These are phyloP conservation scores for Nemania sp. DNA, from an alignment of 2,329 filamentous ascomycete genomes.

Conservation along the genomic window DNA sequence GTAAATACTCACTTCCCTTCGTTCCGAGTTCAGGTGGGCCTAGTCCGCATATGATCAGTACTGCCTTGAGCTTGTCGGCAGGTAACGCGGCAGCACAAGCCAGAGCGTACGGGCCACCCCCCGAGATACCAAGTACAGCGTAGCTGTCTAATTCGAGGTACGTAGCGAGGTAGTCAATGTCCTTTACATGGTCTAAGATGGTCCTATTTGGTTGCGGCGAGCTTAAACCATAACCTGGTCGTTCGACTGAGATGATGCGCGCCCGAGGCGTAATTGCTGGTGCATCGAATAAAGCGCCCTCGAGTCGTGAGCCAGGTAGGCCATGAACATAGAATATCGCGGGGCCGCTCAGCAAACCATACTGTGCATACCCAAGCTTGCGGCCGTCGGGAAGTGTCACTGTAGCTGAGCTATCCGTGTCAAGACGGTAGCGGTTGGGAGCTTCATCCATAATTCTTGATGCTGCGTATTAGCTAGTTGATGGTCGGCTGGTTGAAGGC, in stretches of 20 bases:
- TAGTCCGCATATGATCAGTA: slow-evolving; percentile 14
- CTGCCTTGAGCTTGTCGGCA: slow-evolving; percentile 19
- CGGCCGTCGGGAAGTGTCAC: slow-evolving; percentile 14
- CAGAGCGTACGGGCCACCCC: slow-evolving; percentile 22
- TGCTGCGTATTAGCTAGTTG: not conserved
- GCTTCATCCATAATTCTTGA: slow-evolving; percentile 10
- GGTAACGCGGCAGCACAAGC: slow-evolving; percentile 15
- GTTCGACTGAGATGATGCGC: slow-evolving; percentile 19
- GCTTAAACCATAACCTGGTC: slow-evolving; percentile 17
- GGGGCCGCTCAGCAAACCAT: slow-evolving; percentile 8
- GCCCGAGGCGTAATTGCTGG: slow-evolving; percentile 16
- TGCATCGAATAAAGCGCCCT: slow-evolving; percentile 18
- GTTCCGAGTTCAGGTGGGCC: slow-evolving; percentile 11
- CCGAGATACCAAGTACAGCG: slow-evolving; percentile 13
- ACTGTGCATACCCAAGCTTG: slow-evolving; percentile 15
- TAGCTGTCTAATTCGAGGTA: slow-evolving; percentile 19
- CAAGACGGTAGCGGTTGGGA: slow-evolving; percentile 14
- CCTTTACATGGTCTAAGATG: slow-evolving; percentile 10
- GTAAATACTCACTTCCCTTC: slow-evolving; percentile 14
- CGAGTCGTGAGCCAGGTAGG: slow-evolving; percentile 14
- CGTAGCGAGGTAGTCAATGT: slow-evolving; percentile 12
- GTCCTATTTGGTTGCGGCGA: slow-evolving; percentile 15
- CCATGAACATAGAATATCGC: slow-evolving; percentile 19
- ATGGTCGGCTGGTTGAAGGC: no score
- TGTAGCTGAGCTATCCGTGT: slow-evolving; percentile 11